These are phyloP conservation scores for Solanum hybrid DNA, from an alignment of 305 asterid genomes.

Conservation along the genomic window DNA sequence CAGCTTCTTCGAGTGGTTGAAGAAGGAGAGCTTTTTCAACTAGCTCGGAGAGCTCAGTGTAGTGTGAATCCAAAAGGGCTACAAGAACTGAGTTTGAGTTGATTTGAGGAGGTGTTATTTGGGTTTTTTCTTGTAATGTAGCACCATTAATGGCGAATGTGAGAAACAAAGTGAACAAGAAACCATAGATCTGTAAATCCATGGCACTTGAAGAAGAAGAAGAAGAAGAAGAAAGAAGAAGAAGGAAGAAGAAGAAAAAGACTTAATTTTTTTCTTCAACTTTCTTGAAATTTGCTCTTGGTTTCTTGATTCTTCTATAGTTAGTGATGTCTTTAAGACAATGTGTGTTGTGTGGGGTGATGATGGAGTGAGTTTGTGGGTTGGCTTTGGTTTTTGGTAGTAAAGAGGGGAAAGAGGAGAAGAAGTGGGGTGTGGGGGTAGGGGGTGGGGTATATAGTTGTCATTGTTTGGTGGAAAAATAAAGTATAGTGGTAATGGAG, in stretches of 20 bases:
- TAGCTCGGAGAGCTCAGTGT: slow-evolving; percentile 74
- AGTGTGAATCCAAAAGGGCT: slow-evolving; percentile 70
- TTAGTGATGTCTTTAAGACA: neutral
- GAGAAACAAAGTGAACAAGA: slow-evolving; percentile 22
- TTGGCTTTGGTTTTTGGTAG: neutral
- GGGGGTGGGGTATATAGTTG: slow-evolving; percentile 4
- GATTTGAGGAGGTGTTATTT: slow-evolving; percentile 24
- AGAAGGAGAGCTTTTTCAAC: slow-evolving; percentile 69
- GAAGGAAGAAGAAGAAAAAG: neutral
- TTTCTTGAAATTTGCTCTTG: neutral
- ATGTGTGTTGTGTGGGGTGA: neutral
- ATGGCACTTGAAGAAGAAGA: slow-evolving; percentile 30
- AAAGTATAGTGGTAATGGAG: slow-evolving; percentile 17
- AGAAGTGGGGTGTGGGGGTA: neutral
- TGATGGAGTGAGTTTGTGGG: slow-evolving; percentile 2
- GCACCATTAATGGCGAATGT: slow-evolving; percentile 18
- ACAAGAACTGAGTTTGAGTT: slow-evolving; percentile 78
- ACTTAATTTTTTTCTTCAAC: neutral
- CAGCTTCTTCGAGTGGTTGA: slow-evolving; percentile 81
- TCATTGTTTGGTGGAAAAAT: slow-evolving; percentile 43
- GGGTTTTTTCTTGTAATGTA: slow-evolving; percentile 49
- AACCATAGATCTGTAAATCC: slow-evolving; percentile 67
- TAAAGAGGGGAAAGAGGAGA: neutral
- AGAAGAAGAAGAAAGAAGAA: neutral
- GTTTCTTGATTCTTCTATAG: neutral